Conservation (phyloP, 257 asterid species). For the Henckelia pumila region DNA sequence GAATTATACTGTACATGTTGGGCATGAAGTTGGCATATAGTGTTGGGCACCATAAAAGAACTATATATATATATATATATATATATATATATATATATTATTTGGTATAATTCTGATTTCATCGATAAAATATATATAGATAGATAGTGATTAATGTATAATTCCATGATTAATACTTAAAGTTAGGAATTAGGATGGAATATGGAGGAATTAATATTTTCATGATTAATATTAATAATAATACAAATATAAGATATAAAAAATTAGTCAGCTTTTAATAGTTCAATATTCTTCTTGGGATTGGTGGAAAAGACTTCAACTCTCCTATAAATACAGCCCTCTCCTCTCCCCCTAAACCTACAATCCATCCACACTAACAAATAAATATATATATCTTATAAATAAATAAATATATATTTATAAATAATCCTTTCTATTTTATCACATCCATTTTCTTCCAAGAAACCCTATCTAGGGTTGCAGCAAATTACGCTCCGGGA, state of each 20-base stretch:
- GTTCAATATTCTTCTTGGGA: conserved; percentile 95
- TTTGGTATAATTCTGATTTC: too few relatives aligned
- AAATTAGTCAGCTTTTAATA: conserved; percentile 42
- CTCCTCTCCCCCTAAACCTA: conserved; percentile 34
- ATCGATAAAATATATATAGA: too few relatives aligned
- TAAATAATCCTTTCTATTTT: neutral
- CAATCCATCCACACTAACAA: conserved; percentile 1
- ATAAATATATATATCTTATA: neutral
- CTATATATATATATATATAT: too few relatives aligned
- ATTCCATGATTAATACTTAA: too few relatives aligned
- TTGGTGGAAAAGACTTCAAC: conserved; percentile 60
- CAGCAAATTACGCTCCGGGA: conserved; percentile 10
- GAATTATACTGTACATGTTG: too few relatives aligned
- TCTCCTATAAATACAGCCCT: conserved; percentile 62
- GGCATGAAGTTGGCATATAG: too few relatives aligned
- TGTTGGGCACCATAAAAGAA: too few relatives aligned
- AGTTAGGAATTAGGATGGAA: too few relatives aligned
- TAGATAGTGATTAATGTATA: too few relatives aligned
- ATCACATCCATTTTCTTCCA: neutral
- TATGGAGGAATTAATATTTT: neutral
- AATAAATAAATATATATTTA: neutral
- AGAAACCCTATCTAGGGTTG: conserved; percentile 57
- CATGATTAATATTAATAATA: neutral
- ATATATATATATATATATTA: too few relatives aligned
- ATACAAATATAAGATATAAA: conserved; percentile 14